A percentile compares a stretch with the other conserved stretches of the same genome.
Conservation (phyloP, 257 asterid species). For the Nemophila menziesii region DNA sequence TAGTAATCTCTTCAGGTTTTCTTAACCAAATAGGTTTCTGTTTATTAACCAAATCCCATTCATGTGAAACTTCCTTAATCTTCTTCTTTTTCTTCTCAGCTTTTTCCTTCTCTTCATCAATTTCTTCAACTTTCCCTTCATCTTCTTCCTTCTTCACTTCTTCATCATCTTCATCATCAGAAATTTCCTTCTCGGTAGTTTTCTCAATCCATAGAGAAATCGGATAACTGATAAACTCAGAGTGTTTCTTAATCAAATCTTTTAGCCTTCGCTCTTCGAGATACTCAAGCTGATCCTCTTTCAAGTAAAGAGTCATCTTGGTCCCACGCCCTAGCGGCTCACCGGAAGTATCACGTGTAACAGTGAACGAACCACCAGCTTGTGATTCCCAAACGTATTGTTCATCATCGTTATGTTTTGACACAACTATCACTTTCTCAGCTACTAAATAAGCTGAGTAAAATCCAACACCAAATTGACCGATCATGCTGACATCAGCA, state of each 20-base stretch:
- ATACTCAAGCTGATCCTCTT: constrained; percentile 64
- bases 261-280: constrained; percentile 55
- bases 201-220: constrained; percentile 55
- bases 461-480: constrained; percentile 64
- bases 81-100: constrained; percentile 51
- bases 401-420: constrained; percentile 54
- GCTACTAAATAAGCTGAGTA: constrained; percentile 60
- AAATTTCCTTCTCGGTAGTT: constrained; percentile 52
- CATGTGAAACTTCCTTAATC: constrained; percentile 54
- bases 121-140: constrained; percentile 54
- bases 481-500: constrained; percentile 72
- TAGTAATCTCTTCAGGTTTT: constrained; percentile 54
- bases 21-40: constrained; percentile 68
- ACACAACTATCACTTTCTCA: constrained; percentile 49
- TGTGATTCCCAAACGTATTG: constrained; percentile 69
- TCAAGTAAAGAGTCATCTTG: constrained; percentile 40
- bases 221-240: constrained; percentile 58
- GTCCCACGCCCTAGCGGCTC: constrained; percentile 51
- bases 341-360: constrained; percentile 46
- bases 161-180: constrained; percentile 52
- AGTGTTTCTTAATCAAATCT: constrained; percentile 53
- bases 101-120: constrained; percentile 50
- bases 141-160: constrained; percentile 35
- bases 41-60: constrained; percentile 49
- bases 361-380: constrained; percentile 62